Base-by-base conservation (phyloP, 2,329 filamentous ascomycete genomes). In the Cercospora sp. region DNA sequence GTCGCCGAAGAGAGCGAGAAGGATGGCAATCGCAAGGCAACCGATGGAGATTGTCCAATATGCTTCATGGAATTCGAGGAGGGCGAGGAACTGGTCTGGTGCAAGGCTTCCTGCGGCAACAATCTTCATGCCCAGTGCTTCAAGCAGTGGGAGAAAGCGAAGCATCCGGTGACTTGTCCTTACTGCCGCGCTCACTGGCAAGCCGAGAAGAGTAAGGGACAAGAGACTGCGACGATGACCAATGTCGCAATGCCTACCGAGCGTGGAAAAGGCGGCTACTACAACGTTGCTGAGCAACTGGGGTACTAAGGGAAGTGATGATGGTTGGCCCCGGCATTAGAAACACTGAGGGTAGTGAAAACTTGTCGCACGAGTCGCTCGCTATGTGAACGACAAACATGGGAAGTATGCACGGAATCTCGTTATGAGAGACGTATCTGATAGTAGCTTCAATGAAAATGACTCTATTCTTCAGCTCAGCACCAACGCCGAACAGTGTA, bases 91-190 rank as follows among this genome's bases (percentile, higher is more conserved):
- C 78, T 87, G 9, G 78, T 86, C 13, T 90, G 86, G 82, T 90
- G 88, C 77, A 85, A 85, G 73, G 83, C 84, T 0, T 81, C 84
- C 2, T 90, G 88, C 71, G 88, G 68, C 18, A 88, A 89, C 77
- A 89, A 89, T 72, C 79, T 89, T n/a, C 87, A 89, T 75, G 83
- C 83, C 67, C 73, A 76, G 1, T 89, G 87, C 71, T 88, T 89
- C 75, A 77, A 84, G 65, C 80, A 84, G 68, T 89, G 87, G 87
- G 75, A 74, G 9, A 69, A 72, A 34, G 70, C 72, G 6, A 75
- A 75, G 37, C 68, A 61, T 21, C 61, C 66, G 3, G 72, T 76
- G 51, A 76, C 74, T n/a, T 77, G 76, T 66, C 76, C 76, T 0
- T 77, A 76, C 68, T 78, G 76, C 63, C 74, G 76, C 18, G 58